Evolutionary conservation across 106 monocot genomes (phyloP).

Genomic region (Acorus gramineus): DNA sequence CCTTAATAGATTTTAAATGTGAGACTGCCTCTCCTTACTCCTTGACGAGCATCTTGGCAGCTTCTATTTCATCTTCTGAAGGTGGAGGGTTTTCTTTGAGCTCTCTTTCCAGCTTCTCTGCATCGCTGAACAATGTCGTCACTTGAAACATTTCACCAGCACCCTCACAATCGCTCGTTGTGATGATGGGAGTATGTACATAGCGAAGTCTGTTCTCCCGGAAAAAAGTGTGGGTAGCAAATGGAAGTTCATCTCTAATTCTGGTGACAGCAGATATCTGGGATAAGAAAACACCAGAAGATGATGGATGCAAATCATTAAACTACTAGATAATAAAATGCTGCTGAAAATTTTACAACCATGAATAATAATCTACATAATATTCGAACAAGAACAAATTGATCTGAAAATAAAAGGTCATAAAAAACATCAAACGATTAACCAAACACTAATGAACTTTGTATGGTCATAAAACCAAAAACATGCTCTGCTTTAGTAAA

Average conservation of each 20-base stretch:
- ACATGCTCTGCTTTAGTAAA: too few species aligned
- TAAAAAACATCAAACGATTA: not conserved
- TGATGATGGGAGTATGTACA: constrained; percentile 86
- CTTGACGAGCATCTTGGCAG: constrained; percentile 50
- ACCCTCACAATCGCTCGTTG: constrained; percentile 91
- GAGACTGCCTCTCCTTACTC: constrained; percentile 66
- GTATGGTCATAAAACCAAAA: too few species aligned
- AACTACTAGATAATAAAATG: too few species aligned
- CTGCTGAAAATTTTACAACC: too few species aligned
- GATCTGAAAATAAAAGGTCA: too few species aligned
- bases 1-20: constrained; percentile 57
- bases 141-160: constrained; percentile 97
- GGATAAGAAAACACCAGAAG: not conserved
- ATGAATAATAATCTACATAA: too few species aligned
- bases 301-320: not conserved
- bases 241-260: constrained; percentile 74
- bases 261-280: constrained; percentile 83
- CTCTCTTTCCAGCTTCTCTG: constrained; percentile 72
- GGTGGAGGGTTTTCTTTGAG: constrained; percentile 62
- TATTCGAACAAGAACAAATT: too few species aligned
- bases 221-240: constrained; percentile 77
- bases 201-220: constrained; percentile 74
- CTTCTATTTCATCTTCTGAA: constrained; percentile 63
- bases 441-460: too few species aligned
- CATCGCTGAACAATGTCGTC: constrained; percentile 72